Evolutionary conservation across 352 stramenopile species (phyloP), one percentile per base, ranked within the genome.

Genomic region (Pythium phragmiticola): DNA sequence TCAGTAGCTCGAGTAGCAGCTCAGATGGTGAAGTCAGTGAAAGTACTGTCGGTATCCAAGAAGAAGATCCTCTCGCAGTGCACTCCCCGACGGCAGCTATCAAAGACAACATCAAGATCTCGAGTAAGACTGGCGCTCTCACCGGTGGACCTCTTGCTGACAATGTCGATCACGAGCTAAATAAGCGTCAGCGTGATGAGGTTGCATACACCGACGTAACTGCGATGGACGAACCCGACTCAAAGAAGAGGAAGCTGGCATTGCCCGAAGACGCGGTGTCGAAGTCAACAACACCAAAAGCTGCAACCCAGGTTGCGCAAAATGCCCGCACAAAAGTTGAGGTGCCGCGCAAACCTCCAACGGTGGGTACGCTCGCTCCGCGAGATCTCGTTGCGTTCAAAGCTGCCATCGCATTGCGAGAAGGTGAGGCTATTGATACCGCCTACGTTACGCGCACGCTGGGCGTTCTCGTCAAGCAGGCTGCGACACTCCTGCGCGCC

Each of bases 391-490:
- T 28, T 11, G 30, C 46, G 17, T 80, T 85, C 50, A 80, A 76
- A 41, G 63, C 66, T 42, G 41, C 59, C 1, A 66, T 82, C 14
- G 39, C 30, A 3, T 36, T 67, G 13, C 34, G 51, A n/a, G 65
- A 77, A 36, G 63, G 58, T 2, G 78, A 85, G 59, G 46, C 74
- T 49, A 30, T 61, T 4, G 65, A 74, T 41, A 64, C 61, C 0
- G 23, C 53, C 1, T 87, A 78, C 21, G 56, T 76, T 17, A 64
- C 63, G 13, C 72, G 70, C 6, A 83, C 76, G 1, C 56, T 87
- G 14, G 34, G 48, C n/a, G n/a, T 63, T 5, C 58, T 83, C 51
- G 68, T 77, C 23, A 74, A 69, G 55, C 65, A 53, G 60, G 30
- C 41, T 69, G 72, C 39, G 23, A 75, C 12, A 39, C 68, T 37